Base-by-base conservation (phyloP, 495 filamentous ascomycete species). In the Pyrenula massariospora region DNA sequence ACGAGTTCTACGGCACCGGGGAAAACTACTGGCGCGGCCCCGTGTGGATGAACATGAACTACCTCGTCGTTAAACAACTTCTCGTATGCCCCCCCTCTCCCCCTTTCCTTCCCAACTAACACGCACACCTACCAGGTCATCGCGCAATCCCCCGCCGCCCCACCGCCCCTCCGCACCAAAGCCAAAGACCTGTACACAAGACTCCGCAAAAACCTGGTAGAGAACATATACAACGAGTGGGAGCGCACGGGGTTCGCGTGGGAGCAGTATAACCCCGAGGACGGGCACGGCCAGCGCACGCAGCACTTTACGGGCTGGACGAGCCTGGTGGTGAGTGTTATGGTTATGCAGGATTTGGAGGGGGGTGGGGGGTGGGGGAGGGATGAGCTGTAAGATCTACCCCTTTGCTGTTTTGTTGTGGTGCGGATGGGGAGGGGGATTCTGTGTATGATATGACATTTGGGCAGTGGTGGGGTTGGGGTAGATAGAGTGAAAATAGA, bases 271-370 rank as follows among this genome's bases (percentile, higher is more conserved):
- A 91, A 96, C 68, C 88, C 92, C 0, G 89, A 95, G 59, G 95
- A 86, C 2, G 93, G 93, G 52, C 78, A 80, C 56, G 93, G 93
- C 25, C 94, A 97, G 75, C 81, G 93, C 53, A 97, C 91, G 22
- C 91, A 95, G 73, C 93, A 97, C 74, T 98, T 98, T 67, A 94
- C 92, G 15, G 93, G 93, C 55, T 98, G 93, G 93, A 98, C 94
- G 52, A 94, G 88, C 68, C 73, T 96, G 68, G 92, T 97, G 60
- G 91, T 97, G 47, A 96, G 95, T 77, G 88, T 98, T 64, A 96
- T 97, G 93, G 79, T 79, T 48, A 91, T 98, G 89, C 85, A 85
- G 21, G 80, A 87, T 60, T 62, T 80, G 56, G 58, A 61, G 48
- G 52, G 54, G 47, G 60, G 56, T 49, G 58, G 65, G 54, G 58